Conservation (phyloP, 1,284 basidiomycete species). For the Trichosporon sp. region DNA sequence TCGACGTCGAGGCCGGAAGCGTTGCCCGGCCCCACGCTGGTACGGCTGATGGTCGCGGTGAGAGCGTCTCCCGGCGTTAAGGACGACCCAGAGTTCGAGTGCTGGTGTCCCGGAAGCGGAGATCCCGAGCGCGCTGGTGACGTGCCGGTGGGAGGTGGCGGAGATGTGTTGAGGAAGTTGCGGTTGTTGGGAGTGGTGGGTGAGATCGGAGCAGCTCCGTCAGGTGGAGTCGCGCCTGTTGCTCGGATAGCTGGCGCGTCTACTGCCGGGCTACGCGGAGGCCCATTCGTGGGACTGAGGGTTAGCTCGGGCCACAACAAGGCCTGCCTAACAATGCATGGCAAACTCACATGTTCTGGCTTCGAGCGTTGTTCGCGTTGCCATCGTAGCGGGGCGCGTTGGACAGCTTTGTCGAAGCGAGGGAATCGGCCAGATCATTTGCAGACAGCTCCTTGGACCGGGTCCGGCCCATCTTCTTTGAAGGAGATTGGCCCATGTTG, state of each 20-base stretch:
- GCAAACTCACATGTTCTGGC: constrained; percentile 1
- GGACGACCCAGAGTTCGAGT: constrained; percentile 26
- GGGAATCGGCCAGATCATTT: constrained; percentile 39
- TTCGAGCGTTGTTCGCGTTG: neutral
- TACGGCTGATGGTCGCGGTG: constrained; percentile 33
- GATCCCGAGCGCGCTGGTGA: constrained; percentile 25
- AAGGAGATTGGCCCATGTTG: constrained; percentile 48
- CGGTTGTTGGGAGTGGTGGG: constrained; percentile 41
- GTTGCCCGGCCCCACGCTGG: constrained; percentile 19
- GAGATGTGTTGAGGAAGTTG: constrained; percentile 29
- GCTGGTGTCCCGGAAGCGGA: constrained; percentile 22
- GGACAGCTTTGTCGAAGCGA: constrained; percentile 32
- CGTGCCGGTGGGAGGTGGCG: constrained; percentile 35
- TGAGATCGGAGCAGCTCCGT: constrained; percentile 35
- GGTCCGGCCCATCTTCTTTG: constrained; percentile 50
- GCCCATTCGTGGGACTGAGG: neutral
- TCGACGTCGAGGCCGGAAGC: constrained; percentile 72
- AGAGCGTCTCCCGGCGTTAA: constrained; percentile 35
- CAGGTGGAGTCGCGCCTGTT: constrained; percentile 12
- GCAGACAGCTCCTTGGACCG: constrained; percentile 47
- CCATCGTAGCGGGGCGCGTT: constrained; percentile 7
- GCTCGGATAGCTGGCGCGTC: constrained; percentile 12
- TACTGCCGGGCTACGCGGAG: neutral
- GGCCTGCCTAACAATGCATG: too few species aligned
- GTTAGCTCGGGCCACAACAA: too few species aligned